Base-by-base conservation (phyloP, 2,329 filamentous ascomycete genomes). In the Orbilia quercus region DNA sequence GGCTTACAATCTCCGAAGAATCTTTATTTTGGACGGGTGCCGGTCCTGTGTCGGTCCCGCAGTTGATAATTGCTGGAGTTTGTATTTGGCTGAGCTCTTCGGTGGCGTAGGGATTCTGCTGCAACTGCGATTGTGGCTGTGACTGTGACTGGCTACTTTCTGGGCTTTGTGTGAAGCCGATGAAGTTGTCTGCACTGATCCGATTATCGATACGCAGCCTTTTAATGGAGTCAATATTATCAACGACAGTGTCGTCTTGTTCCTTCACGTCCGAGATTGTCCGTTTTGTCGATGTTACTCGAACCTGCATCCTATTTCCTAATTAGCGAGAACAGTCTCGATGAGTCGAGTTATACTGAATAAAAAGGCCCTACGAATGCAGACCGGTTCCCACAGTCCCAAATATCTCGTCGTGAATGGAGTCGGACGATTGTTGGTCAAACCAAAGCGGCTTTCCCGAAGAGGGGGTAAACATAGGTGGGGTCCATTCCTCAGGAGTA, bases 381-480 rank as follows among this genome's bases (percentile, higher is more conserved):
- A 75, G 53, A 18, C 77, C 77, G 44, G 77, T 75, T 31, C 77
- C 62, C 51, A 78, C 53, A 3, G 40, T 40, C 25, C 76, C 76
- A 44, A 75, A 76, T 18, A 76, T 63, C 20, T 75, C 60, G 40
- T 77, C 75, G 16, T 57, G 71, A 47, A 67, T 28, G 22, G 16
- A 70, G 53, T 48, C 65, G 50, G 53, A 64, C 57, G 11, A 20
- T 18, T 42, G n/a, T 16, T 16, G 7, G 51, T 74, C 63, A n/a
- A 75, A 73, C 11, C 44, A 47, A 31, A 72, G 64, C 4, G 70
- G 65, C 28, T 73, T 75, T 22, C 75, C 62, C 16, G 66, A 65
- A 34, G 77, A 75, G 25, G 73, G 69, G 9, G 67, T 62, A 59
- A 79, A 79, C n/a, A 75, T 75, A 36, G 75, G 76, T 11, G 77